Percentiles rank a stretch among this genome's conserved stretches.
Evolutionary conservation across 306 rosid species (phyloP).

Genomic region (Delonix regia): DNA sequence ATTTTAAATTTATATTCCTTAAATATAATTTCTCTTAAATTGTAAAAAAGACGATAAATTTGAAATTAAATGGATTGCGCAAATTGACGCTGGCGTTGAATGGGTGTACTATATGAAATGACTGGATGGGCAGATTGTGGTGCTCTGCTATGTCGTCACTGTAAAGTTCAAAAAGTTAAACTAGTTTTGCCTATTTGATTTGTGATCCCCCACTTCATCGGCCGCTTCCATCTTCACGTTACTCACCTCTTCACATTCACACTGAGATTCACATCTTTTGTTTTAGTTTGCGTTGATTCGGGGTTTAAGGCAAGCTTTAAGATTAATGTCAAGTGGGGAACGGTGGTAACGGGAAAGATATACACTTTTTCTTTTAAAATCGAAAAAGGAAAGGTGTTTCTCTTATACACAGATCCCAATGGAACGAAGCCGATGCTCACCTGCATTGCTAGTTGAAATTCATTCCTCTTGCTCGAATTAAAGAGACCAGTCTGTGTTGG

Average conservation of each 20-base stretch:
- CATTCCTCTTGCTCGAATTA: conserved; percentile 73
- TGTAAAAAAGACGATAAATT: too few relatives aligned
- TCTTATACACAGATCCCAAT: conserved; percentile 83
- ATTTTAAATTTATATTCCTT: too few relatives aligned
- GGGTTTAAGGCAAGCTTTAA: conserved; percentile 49
- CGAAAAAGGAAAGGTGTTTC: conserved; percentile 39
- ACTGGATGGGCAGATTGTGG: conserved; percentile 62
- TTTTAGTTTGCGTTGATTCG: conserved; percentile 16
- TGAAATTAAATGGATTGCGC: conserved; percentile 44
- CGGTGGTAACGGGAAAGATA: neutral
- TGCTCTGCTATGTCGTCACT: conserved; percentile 31
- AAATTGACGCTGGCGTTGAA: conserved; percentile 50
- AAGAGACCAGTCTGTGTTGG: conserved; percentile 58
- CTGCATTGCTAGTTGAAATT: conserved; percentile 50
- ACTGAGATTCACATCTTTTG: too few relatives aligned
- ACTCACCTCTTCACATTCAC: conserved; percentile 29
- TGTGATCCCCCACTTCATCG: neutral
- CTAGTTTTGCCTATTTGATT: conserved; percentile 32
- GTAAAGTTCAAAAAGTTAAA: conserved; percentile 32
- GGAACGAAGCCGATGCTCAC: too few relatives aligned
- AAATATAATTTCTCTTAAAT: too few relatives aligned
- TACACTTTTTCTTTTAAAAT: too few relatives aligned
- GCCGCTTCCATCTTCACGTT: conserved; percentile 8
- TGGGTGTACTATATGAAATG: conserved; percentile 61
- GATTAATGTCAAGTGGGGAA: neutral